Conservation (phyloP, 768 basidiomycete genomes). For the Mycena maculata region DNA sequence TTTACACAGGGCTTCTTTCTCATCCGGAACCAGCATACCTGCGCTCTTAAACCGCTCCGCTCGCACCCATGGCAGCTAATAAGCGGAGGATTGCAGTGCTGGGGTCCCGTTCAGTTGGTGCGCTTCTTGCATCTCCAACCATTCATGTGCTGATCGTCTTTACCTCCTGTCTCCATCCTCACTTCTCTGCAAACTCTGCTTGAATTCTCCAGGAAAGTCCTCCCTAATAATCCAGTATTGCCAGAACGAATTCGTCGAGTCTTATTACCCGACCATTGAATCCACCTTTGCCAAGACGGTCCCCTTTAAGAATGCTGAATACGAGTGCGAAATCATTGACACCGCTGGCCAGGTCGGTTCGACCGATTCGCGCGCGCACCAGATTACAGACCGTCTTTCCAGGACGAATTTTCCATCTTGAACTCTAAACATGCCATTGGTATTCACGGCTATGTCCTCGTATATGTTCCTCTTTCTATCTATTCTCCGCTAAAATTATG, state of each 20-base stretch:
- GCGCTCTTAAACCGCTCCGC: conserved; percentile 12
- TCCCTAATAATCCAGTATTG: conserved; percentile 95
- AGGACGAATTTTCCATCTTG: conserved; percentile 97
- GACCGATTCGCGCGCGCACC: conserved; percentile 2
- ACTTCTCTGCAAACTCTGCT: neutral
- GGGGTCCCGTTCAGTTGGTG: conserved; percentile 91
- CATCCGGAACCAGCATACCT: conserved; percentile 12
- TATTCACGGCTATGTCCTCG: conserved; percentile 96
- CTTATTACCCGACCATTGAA: conserved; percentile 98
- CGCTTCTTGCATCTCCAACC: conserved; percentile 42
- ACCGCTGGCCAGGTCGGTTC: conserved; percentile 92
- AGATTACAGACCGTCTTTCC: conserved; percentile 14
- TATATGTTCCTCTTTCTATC: neutral
- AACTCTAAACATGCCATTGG: conserved; percentile 96
- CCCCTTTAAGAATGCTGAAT: conserved; percentile 89
- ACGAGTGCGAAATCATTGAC: conserved; percentile 98
- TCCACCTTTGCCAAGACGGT: conserved; percentile 91
- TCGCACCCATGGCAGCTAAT: conserved; percentile 25
- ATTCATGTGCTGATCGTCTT: conserved; percentile 35
- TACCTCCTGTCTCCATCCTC: neutral
- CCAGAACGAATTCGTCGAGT: conserved; percentile 92
- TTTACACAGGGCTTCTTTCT: conserved; percentile 25
- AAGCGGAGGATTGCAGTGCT: conserved; percentile 86
- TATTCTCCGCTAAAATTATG: neutral
- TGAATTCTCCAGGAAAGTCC: conserved; percentile 78